Percentiles rank a stretch among this genome's conserved stretches.
phyloP scores from a whole-genome alignment of 495 filamentous ascomycete genomes.

The Tuber melanosporum region DNA sequence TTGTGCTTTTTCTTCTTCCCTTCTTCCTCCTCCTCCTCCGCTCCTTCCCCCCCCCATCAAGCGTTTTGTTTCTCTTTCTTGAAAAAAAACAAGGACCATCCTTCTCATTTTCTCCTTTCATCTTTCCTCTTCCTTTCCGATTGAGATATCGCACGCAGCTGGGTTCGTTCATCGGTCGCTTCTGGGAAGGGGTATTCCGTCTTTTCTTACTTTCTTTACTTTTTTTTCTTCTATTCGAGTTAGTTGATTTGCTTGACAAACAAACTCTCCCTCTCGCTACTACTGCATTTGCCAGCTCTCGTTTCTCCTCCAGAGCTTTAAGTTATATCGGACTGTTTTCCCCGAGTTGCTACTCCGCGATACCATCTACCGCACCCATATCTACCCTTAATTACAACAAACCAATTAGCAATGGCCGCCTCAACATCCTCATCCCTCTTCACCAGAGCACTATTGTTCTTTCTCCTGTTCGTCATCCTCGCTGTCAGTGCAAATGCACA shows the following conservation, averaged over 20 bases:
- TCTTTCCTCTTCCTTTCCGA: neutral
- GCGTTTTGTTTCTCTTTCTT: neutral
- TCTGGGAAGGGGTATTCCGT: neutral
- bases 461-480: constrained; percentile 26
- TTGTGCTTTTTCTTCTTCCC: neutral
- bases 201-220: neutral
- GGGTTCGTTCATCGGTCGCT: neutral
- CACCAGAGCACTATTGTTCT: constrained; percentile 19
- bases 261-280: neutral
- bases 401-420: constrained; percentile 24
- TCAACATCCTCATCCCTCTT: constrained; percentile 6
- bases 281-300: neutral
- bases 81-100: neutral
- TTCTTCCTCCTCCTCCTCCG: neutral
- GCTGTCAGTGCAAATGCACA: neutral
- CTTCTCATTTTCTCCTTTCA: neutral
- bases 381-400: neutral
- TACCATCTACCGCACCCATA: neutral
- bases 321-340: neutral
- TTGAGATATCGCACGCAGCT: neutral
- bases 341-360: neutral
- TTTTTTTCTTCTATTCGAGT: neutral
- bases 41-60: neutral
- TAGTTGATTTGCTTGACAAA: constrained; percentile 3
- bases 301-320: neutral